Evolutionary conservation across 2,329 filamentous ascomycete species (phyloP), one percentile per base, ranked within the genome.

Genomic region (Fusarium albosuccineum): DNA sequence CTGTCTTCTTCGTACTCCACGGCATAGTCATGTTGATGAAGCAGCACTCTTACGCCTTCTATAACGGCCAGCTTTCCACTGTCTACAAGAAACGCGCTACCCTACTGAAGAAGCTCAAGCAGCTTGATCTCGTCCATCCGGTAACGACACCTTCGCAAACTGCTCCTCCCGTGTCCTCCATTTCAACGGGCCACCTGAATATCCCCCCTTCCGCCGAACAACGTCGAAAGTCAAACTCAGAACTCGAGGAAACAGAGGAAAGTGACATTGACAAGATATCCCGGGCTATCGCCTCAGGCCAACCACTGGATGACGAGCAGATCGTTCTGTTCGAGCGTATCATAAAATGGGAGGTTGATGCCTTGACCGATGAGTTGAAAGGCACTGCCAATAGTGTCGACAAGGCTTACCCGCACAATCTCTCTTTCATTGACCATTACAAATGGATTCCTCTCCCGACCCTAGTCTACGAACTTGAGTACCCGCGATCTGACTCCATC

Each of bases 1-100:
- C 91, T 2, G 89, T 93, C 16, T 93, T 92, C 76, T 91, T 92
- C 51, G 88, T 92, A 9, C 80, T 94, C 16, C 91, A 94, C 73
- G 88, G 88, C 13, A 80, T 94, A 57, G 87, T 91, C 4, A 91
- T 94, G 84, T 75, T 94, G 26, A 94, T 94, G 92, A 95, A 95
- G 80, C 91, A 93, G 77, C 92, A 94, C 75, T 91, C 89, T 16
- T 94, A 92, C 73, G 85, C 90, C 5, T 93, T 92, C 69, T 94
- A 93, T 77, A 94, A 94, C 70, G 92, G 92, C 7, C 86, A 94
- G 65, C 81, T 90, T 51, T 93, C 86, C 3, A 85, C 86, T 17
- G 80, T 87, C 3, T 87, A 89, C 72, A 83, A 86, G 60, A 81
- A 81, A 57, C 81, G 85, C 2, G 68, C 73, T 10, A 72, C 76